These are phyloP conservation scores for Xerocomus amazonicus DNA, from an alignment of 1,284 basidiomycete species.

Conservation along the genomic window DNA sequence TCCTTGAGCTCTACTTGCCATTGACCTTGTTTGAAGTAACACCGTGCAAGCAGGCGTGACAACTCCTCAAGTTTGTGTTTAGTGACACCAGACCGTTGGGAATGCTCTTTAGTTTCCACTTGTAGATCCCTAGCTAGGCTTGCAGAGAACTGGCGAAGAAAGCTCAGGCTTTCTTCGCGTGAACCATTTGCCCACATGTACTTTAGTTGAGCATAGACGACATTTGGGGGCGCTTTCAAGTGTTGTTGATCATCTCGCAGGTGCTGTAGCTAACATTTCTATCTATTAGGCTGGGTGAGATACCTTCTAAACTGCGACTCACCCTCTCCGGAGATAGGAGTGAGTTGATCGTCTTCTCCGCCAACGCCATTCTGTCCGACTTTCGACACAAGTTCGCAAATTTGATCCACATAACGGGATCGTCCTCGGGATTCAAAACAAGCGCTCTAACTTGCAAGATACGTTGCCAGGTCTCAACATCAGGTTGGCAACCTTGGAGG, in stretches of 20 bases:
- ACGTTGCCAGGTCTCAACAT: conserved; percentile 99
- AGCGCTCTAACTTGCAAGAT: conserved; percentile 95
- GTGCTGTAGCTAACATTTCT: conserved; percentile 34
- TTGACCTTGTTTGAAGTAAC: conserved; percentile 95
- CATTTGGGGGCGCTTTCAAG: conserved; percentile 86
- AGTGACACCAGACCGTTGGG: conserved; percentile 46
- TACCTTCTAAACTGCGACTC: conserved; percentile 10
- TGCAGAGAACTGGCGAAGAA: conserved; percentile 82
- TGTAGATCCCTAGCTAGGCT: conserved; percentile 77
- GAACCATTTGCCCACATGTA: conserved; percentile 93
- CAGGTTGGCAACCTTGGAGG: conserved; percentile 93
- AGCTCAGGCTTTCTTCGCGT: conserved; percentile 77
- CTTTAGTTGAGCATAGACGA: conserved; percentile 96
- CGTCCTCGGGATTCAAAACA: conserved; percentile 91
- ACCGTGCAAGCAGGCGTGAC: conserved; percentile 88
- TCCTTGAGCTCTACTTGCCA: conserved; percentile 87
- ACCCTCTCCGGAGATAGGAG: conserved; percentile 71
- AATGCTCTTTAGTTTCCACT: conserved; percentile 46
- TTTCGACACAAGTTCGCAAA: conserved; percentile 88
- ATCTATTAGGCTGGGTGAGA: conserved; percentile 5
- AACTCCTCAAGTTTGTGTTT: conserved; percentile 73
- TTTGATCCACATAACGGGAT: conserved; percentile 97
- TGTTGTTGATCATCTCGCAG: conserved; percentile 51
- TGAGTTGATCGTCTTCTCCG: conserved; percentile 97
- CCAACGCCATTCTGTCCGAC: conserved; percentile 82